A percentile compares a stretch with the other conserved stretches of the same genome.
Conservation (phyloP, 768 basidiomycete genomes). For the Leccinum disarticulatum region DNA sequence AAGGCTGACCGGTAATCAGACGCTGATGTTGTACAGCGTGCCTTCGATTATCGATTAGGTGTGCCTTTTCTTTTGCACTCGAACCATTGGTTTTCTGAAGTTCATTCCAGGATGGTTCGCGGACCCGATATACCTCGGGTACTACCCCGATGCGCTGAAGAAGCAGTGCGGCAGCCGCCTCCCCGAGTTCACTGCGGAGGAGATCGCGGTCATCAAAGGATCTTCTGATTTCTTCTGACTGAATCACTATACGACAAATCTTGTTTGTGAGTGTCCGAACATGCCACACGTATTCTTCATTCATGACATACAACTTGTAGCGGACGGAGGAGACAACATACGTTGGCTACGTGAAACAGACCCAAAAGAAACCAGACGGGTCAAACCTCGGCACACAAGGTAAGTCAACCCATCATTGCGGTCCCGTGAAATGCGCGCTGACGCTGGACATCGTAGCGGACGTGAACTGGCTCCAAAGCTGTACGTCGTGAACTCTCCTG, state of each 20-base stretch:
- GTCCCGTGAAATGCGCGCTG: neutral
- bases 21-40: conserved; percentile 67
- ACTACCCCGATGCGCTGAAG: conserved; percentile 63
- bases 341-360: conserved; percentile 61
- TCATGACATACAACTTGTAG: conserved; percentile 28
- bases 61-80: conserved; percentile 34
- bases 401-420: conserved; percentile 17
- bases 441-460: conserved; percentile 43
- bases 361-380: conserved; percentile 64
- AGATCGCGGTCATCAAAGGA: conserved; percentile 57
- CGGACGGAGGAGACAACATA: conserved; percentile 63
- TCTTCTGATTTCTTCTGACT: conserved; percentile 76
- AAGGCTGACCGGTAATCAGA: conserved; percentile 38
- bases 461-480: conserved; percentile 69
- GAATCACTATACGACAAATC: conserved; percentile 77
- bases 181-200: conserved; percentile 59
- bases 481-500: conserved; percentile 36
- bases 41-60: conserved; percentile 77
- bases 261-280: conserved; percentile 51
- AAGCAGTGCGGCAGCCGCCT: conserved; percentile 59
- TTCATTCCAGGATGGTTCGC: conserved; percentile 56
- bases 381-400: conserved; percentile 67
- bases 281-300: neutral
- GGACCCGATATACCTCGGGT: conserved; percentile 73
- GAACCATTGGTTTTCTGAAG: conserved; percentile 25